Conservation (phyloP, 1,284 basidiomycete species). For the Testicularia cyperi region DNA sequence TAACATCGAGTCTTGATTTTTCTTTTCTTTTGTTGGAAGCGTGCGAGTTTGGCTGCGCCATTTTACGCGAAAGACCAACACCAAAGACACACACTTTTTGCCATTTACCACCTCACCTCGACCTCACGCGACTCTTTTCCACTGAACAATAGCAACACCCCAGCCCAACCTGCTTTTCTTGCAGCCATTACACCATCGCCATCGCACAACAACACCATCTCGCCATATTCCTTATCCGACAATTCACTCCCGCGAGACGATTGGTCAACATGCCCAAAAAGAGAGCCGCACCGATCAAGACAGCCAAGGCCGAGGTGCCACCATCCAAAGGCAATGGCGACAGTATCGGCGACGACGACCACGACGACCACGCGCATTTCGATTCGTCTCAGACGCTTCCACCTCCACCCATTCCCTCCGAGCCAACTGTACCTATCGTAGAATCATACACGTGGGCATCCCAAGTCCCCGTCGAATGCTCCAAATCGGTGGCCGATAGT, state of each 20-base stretch:
- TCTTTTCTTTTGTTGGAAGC: no score
- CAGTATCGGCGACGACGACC: background rate
- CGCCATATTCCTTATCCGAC: background rate
- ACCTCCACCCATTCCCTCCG: conserved; percentile 32
- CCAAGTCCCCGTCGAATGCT: conserved; percentile 20
- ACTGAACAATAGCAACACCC: no score
- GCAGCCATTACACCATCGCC: no score
- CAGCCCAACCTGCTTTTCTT: no score
- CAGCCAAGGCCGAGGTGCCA: conserved; percentile 2
- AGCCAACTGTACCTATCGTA: conserved; percentile 15
- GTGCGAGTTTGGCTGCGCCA: no score
- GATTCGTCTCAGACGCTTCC: no score
- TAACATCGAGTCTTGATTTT: no score
- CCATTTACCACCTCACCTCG: no score
- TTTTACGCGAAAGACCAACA: no score
- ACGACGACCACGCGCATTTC: conserved; percentile 4
- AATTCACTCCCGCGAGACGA: background rate
- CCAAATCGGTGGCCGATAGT: conserved; percentile 9
- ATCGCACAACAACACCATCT: conserved; percentile 17
- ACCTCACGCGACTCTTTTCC: conserved; percentile 3
- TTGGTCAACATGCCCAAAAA: conserved; percentile 15
- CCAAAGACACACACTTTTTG: no score
- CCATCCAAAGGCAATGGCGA: background rate
- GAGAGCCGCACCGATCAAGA: background rate
- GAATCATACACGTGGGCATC: conserved; percentile 36